Evolutionary conservation across 1,139 yeast species (phyloP).

Genomic region (Candida sp.): DNA sequence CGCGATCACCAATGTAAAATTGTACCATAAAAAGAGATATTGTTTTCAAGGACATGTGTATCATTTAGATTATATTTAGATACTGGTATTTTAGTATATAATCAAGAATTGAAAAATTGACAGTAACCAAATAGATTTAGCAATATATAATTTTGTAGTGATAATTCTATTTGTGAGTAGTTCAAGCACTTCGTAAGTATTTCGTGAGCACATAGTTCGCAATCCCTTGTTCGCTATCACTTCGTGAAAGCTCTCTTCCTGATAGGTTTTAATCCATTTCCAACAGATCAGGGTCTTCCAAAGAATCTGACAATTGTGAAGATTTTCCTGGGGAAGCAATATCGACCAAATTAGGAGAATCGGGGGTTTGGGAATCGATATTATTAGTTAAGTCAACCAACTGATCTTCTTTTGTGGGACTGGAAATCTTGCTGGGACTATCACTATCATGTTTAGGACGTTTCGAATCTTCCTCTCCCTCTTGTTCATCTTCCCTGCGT

Average conservation of each 20-base stretch:
- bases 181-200: too few relatives aligned
- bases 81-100: too few relatives aligned
- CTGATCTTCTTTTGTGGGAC: background rate
- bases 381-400: background rate
- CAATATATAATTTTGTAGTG: too few relatives aligned
- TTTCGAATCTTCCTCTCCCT: conserved; percentile 5
- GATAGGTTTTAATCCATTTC: background rate
- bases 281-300: background rate
- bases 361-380: background rate
- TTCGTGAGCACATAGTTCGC: too few relatives aligned
- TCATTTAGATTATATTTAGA: too few relatives aligned
- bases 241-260: background rate
- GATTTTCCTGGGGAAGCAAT: background rate
- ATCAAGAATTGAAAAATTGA: too few relatives aligned
- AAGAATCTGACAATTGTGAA: background rate
- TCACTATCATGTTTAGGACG: background rate
- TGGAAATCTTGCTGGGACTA: background rate
- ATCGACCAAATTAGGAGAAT: background rate
- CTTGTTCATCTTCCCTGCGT: conserved; percentile 14
- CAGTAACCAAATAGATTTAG: too few relatives aligned
- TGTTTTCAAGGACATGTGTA: too few relatives aligned
- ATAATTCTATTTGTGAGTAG: too few relatives aligned
- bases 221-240: background rate
- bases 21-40: too few relatives aligned
- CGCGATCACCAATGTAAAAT: conserved; percentile 9